Evolutionary conservation across 176 grass and related monocot species (phyloP).

Genomic region (Calamus simplicifolius): DNA sequence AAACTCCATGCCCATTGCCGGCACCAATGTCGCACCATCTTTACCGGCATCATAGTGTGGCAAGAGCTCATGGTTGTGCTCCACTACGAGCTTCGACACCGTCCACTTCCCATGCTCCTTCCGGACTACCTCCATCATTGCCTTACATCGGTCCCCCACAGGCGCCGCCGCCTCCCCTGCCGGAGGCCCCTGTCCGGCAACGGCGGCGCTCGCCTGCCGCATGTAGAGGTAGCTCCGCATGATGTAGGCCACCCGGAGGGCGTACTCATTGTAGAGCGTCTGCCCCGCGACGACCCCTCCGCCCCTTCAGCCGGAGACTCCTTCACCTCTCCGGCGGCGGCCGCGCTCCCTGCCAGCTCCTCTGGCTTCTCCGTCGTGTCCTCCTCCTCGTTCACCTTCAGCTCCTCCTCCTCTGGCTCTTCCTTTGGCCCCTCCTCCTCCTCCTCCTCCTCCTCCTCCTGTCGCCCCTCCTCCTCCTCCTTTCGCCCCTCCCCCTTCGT

Average conservation of each 20-base stretch:
- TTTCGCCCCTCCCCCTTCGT: background rate
- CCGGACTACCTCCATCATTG: conserved; percentile 84
- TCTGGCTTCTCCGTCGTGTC: too few relatives aligned
- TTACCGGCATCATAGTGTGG: conserved; percentile 6
- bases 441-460: background rate
- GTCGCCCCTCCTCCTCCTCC: background rate
- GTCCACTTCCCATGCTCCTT: conserved; percentile 62
- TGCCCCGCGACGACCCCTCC: conserved; percentile 3
- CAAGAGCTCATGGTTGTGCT: conserved; percentile 58
- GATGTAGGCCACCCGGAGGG: conserved; percentile 28
- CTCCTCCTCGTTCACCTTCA: background rate
- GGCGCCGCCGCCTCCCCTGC: background rate
- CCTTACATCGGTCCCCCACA: conserved; percentile 39
- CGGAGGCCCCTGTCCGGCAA: background rate
- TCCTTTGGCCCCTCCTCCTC: background rate
- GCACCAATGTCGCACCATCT: conserved; percentile 3
- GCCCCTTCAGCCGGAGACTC: too few relatives aligned
- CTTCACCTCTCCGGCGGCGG: too few relatives aligned
- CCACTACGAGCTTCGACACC: conserved; percentile 54
- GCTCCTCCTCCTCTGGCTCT: background rate
- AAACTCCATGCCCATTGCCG: conserved; percentile 68
- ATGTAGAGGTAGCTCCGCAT: conserved; percentile 35
- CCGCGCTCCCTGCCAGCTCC: too few relatives aligned
- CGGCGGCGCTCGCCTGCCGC: conserved; percentile 3
- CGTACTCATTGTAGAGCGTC: conserved; percentile 22